Evolutionary conservation across 768 basidiomycete species (phyloP), one percentile per base, ranked within the genome.

Genomic region (Hypholoma fasciculare): DNA sequence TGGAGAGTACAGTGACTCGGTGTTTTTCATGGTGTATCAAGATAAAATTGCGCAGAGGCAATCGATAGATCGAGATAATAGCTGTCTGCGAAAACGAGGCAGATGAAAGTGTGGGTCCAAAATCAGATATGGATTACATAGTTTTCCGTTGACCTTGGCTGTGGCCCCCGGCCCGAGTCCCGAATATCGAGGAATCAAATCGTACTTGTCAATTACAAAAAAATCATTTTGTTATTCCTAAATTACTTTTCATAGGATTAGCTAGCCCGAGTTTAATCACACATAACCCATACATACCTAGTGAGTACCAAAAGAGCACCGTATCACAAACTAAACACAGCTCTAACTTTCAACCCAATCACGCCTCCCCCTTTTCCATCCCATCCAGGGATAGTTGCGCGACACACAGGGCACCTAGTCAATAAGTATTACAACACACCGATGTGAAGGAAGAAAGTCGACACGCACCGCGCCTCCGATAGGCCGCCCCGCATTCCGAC

Each of bases 361-460:
- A 89, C 86, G 8, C 88, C 88, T 6, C 82, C 84, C 1, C 88
- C 88, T 60, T 72, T 78, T 1, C 88, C 88, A 67, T 90, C 87
- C 88, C 88, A 90, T 1, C 83, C 83, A 1, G 79, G 79, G 60
- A 90, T 85, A 42, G 72, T 69, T 1, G 87, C 87, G 16, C 88
- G 82, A 67, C 88, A 90, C 3, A 89, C 87, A 0, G 88, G 88
- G 68, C 88, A 90, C 63, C 86, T 85, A 51, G 53, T 17, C 51
- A 43, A 42, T 7, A 49, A 19, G 19, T 50, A 6, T 36, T 20
- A 42, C 11, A 62, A 39, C 37, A 47, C 39, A 56, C n/a, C 11
- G 2, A 14, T 16, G 52, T 17, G 49, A 4, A 49, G 59, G 9
- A 57, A 4, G 38, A 49, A n/a, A 20, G 8, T 27, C 8, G 26